phyloP scores from a whole-genome alignment of 352 stramenopile species.

The Stephanocyclus meneghinianus region DNA sequence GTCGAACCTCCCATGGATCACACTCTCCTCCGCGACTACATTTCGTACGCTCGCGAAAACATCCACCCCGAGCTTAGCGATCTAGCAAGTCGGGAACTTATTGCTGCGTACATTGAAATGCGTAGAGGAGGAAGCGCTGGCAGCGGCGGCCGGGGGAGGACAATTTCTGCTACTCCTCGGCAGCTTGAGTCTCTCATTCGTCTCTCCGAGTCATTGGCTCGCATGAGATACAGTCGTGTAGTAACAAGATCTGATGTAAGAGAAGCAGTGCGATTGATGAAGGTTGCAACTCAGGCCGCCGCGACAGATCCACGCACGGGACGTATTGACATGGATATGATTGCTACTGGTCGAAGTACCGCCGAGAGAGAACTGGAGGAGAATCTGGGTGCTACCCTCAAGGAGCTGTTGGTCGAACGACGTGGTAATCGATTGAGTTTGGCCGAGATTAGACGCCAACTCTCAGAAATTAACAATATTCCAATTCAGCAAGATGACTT shows the following conservation, averaged over 20 bases:
- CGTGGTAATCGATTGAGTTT: conserved; percentile 82
- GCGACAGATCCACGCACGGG: conserved; percentile 97
- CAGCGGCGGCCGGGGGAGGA: conserved; percentile 85
- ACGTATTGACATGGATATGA: conserved; percentile 99
- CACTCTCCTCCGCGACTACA: conserved; percentile 90
- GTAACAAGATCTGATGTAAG: conserved; percentile 87
- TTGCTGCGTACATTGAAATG: conserved; percentile 90
- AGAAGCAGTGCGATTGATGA: conserved; percentile 96
- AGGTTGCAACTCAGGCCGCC: conserved; percentile 91
- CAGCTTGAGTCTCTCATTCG: conserved; percentile 98
- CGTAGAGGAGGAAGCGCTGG: conserved; percentile 63
- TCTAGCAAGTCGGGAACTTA: conserved; percentile 88
- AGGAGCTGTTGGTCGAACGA: conserved; percentile 66
- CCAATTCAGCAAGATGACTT: conserved; percentile 87
- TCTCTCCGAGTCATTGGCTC: conserved; percentile 94
- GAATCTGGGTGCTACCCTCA: conserved; percentile 57
- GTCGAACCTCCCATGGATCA: conserved; percentile 75
- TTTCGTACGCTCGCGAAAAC: conserved; percentile 92
- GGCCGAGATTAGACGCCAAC: conserved; percentile 85
- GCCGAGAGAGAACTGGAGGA: conserved; percentile 86
- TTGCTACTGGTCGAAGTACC: conserved; percentile 91
- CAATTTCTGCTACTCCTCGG: conserved; percentile 96
- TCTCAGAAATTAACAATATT: conserved; percentile 86
- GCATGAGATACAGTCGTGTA: conserved; percentile 88
- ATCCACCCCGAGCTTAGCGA: conserved; percentile 90